Evolutionary conservation across 805 yeast species (phyloP).

Genomic region (Wickerhamomyces hampshirensis): DNA sequence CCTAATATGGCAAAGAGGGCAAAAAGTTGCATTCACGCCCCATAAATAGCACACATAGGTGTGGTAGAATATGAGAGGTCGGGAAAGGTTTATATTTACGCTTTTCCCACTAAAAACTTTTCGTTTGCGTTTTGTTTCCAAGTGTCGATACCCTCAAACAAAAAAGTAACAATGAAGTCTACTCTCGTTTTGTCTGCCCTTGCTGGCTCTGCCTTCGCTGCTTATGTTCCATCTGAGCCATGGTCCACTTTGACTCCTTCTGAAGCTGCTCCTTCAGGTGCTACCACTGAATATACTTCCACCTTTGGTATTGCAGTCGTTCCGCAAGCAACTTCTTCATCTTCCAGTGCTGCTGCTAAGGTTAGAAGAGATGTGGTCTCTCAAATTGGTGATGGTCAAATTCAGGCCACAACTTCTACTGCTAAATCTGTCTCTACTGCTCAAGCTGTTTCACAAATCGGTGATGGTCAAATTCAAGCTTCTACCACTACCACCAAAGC

Average conservation of each 20-base stretch:
- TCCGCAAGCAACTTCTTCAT: constrained; percentile 29
- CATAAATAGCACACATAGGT: too few relatives aligned
- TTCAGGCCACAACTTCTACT: constrained; percentile 42
- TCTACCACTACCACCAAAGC: constrained; percentile 10
- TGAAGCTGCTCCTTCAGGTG: constrained; percentile 42
- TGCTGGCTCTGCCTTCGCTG: background rate
- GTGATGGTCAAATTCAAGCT: constrained; percentile 40
- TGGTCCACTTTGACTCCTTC: constrained; percentile 40
- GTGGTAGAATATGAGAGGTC: too few relatives aligned
- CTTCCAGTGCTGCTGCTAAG: constrained; percentile 29
- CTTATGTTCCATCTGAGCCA: constrained; percentile 14
- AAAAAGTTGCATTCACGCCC: too few relatives aligned
- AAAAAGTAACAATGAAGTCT: background rate
- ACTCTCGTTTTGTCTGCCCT: background rate
- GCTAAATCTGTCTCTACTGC: constrained; percentile 29
- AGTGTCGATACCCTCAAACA: background rate
- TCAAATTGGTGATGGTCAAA: constrained; percentile 61
- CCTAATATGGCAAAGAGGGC: too few relatives aligned
- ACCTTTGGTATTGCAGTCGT: constrained; percentile 67
- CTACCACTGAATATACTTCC: constrained; percentile 48
- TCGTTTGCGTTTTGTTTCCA: background rate
- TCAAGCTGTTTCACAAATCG: constrained; percentile 35
- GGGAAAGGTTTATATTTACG: background rate
- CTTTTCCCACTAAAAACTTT: background rate
- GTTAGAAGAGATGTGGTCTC: constrained; percentile 40